Base-by-base conservation (phyloP, 345 rosid species). In the Luvunga scandens region DNA sequence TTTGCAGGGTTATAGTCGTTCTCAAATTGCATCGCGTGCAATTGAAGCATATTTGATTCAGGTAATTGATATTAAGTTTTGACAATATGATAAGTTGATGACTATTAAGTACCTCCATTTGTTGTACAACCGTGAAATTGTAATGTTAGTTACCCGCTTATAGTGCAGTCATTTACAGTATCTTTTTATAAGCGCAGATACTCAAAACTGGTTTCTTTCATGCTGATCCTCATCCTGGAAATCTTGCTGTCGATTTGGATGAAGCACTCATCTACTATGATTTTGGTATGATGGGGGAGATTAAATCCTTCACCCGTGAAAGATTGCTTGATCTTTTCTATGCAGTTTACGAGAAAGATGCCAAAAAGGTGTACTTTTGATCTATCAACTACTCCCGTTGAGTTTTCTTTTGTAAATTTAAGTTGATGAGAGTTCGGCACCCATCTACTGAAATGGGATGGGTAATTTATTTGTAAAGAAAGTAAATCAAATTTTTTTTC, bases 261-360 rank as follows among this genome's bases (percentile, higher is more conserved):
- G 94, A 95, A 78, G 66, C 95, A 19, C 78, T 95, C 74, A 95
- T 95, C 81, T 95, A 95, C 82, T 95, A 95, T 77, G 99, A 95
- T 85, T 95, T 92, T 69, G 99, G 99, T 38, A 92, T 95, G 99
- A 95, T 95, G 99, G 99, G 99, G 81, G 98, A 95, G 79, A 92
- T 95, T 78, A 93, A 95, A 84, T 84, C 93, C 53, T 93, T 92
- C 81, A 95, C 99, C 34, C 94, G 98, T 16, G 88, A 80, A 78
- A 93, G 95, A 77, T 75, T 95, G 84, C 93, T 95, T 59, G 94
- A 89, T 79, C 98, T 95, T 81, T 95, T 95, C 87, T 93, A 92
- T 84, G 85, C 97, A 33, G 84, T 93, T 27, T 95, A 95, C 70
- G 99, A 95, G 85, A 95, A 93, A 88, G 99, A 95, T 85, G 97